Evolutionary conservation across 257 asterid genomes (phyloP).

Genomic region (Prunella vulgaris): DNA sequence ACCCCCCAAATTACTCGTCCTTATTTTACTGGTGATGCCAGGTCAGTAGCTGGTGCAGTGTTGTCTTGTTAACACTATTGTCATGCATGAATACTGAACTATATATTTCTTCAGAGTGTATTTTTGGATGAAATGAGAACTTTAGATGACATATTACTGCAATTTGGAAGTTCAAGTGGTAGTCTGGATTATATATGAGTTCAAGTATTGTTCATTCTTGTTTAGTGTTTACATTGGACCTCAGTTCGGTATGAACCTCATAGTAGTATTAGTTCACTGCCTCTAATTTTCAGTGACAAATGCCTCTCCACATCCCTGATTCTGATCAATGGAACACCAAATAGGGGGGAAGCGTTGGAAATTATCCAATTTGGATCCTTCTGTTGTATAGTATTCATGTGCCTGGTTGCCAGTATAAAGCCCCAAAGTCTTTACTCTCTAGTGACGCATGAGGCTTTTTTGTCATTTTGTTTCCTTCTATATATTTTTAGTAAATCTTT

Average conservation of each 20-base stretch:
- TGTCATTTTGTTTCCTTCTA: neutral
- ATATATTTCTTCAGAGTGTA: conserved; percentile 5
- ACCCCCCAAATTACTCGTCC: neutral
- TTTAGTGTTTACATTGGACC: neutral
- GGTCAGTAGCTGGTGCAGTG: neutral
- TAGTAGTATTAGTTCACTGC: neutral
- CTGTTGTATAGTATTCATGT: neutral
- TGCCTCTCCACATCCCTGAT: neutral
- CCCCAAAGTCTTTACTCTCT: neutral
- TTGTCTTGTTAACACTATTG: neutral
- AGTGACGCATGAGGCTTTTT: neutral
- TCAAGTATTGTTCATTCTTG: neutral
- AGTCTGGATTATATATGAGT: neutral
- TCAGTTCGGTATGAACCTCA: neutral
- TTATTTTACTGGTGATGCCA: neutral
- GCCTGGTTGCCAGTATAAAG: neutral
- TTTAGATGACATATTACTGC: neutral
- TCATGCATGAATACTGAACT: neutral
- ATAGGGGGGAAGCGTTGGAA: neutral
- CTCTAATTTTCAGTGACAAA: neutral
- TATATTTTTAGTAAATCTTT: neutral
- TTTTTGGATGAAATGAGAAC: neutral
- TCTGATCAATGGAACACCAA: neutral
- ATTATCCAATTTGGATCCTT: neutral
- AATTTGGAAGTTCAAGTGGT: neutral